Percentiles rank a stretch among this genome's conserved stretches.
phyloP scores from a whole-genome alignment of 768 basidiomycete species.

The Mycena pura region DNA sequence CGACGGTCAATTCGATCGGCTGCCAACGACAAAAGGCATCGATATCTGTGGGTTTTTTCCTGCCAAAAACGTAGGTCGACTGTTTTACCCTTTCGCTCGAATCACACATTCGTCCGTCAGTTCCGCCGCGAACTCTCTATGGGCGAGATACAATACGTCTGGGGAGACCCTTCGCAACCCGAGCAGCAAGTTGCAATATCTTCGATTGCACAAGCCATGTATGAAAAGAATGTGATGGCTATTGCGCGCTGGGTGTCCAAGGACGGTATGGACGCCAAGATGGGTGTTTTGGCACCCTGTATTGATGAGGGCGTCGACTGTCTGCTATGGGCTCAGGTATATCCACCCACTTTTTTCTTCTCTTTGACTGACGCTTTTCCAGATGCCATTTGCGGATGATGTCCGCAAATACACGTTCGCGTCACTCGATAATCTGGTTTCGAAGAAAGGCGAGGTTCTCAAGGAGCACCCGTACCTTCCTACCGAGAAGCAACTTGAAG shows the following conservation, averaged over 20 bases:
- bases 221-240: slow-evolving; percentile 66
- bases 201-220: slow-evolving; percentile 86
- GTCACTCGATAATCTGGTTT: slow-evolving; percentile 74
- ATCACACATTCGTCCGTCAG: slow-evolving; percentile 46
- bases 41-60: slow-evolving; percentile 89
- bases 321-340: slow-evolving; percentile 83
- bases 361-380: neutral
- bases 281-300: slow-evolving; percentile 77
- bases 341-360: slow-evolving; percentile 18
- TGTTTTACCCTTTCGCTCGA: neutral
- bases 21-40: slow-evolving; percentile 83
- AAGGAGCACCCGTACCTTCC: slow-evolving; percentile 84
- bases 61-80: slow-evolving; percentile 60
- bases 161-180: slow-evolving; percentile 71
- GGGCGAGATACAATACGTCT: slow-evolving; percentile 87
- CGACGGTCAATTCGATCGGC: slow-evolving; percentile 78
- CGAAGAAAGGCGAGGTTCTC: slow-evolving; percentile 76
- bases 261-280: slow-evolving; percentile 80
- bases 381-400: slow-evolving; percentile 98
- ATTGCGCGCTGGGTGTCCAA: slow-evolving; percentile 83
- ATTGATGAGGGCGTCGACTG: slow-evolving; percentile 75
- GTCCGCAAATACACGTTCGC: slow-evolving; percentile 87
- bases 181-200: slow-evolving; percentile 86
- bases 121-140: slow-evolving; percentile 84
- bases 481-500: slow-evolving; percentile 73